Base-by-base conservation (phyloP, 495 filamentous ascomycete genomes). In the Penicillium pancosmium region DNA sequence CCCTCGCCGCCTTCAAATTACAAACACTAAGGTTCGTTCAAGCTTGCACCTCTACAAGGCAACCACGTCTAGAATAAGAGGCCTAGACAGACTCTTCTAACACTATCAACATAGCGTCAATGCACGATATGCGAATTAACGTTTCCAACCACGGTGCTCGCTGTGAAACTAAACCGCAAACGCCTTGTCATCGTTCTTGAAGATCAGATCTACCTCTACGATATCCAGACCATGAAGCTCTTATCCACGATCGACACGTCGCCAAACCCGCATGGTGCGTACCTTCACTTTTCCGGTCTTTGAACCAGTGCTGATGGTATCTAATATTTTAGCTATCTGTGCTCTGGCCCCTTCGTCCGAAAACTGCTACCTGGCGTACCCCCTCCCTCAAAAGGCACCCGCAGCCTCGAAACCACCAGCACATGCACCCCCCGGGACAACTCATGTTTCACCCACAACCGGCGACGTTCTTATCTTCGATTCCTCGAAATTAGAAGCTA, bases 41-140 rank as follows among this genome's bases (percentile, higher is more conserved):
- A 55, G 53, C 27, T 41, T 54, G 38, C 41, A 18, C 15, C 16
- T 23, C 16, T 23, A 31, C 27, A 60, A 51, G 43, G 38, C 52
- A 56, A 13, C 48, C 36, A 64, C 38, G 21, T n/a, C 52, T 19
- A 46, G 16, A 52, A 50, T 41, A 52, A 23, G 38, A 31, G 19
- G 25, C 33, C 47, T 56, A 35, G 38, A 43, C 5, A 34, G 52
- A 50, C 47, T 19, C 7, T 34, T 52, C 60, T 60, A 40, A 63
- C 51, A 25, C 35, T 35, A 19, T 48, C 6, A 34, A 6, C 47
- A 66, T 69, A 95, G 91, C 85, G 93, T 52, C 88, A 90, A 67
- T 96, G 94, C 38, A 92, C 93, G 61, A 98, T 98, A 73, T 98
- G 95, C 86, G 94, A 98, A 72, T 88, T 98, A 65, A 98, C 92